Base-by-base conservation (phyloP, 2,329 filamentous ascomycete species). In the Lizonia empirigonia region DNA sequence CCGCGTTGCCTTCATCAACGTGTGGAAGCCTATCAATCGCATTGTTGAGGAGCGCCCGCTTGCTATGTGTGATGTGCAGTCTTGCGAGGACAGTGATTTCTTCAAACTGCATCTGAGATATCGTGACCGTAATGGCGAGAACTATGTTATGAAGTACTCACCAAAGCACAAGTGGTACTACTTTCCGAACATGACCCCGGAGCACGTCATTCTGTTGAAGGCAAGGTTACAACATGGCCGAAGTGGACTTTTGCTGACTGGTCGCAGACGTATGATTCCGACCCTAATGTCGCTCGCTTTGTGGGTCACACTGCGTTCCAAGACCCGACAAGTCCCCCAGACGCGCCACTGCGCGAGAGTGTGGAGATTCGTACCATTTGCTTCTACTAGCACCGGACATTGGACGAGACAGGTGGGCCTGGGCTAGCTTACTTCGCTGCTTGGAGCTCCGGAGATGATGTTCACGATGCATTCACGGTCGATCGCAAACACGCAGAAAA, bases 1-100 rank as follows among this genome's bases (percentile, higher is more conserved):
- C 5, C 75, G 78, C 6, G 73, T 76, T 44, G 76, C 79, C 23
- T 80, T 81, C 51, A 76, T 80, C 64, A 81, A 81, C 44, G 77
- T 81, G 26, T 81, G 78, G 78, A 77, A 80, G 20, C 78, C 78
- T 0, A 72, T 81, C 18, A 59, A 59, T 3, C 46, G 46, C 18
- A 47, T 72, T 9, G 74, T 76, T 19, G 71, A 76, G 54, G 74
- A 76, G 47, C 68, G 71, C 10, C 74, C 74, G 1, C 60, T 76
- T 6, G 73, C 73, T 7, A 76, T 76, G 73, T 75, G 71, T 56
- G 73, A 76, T 38, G 70, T 73, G 19, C 59, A 61, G 15, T 69
- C 72, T 6, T 69, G 71, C 24, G 60, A 67, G 5, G 55, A 64
- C 3, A 60, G 66, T 2, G 73, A 76, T 52, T 76, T 76, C 58